Evolutionary conservation across 257 asterid genomes (phyloP).

Genomic region (Nicotiana sylvestris): DNA sequence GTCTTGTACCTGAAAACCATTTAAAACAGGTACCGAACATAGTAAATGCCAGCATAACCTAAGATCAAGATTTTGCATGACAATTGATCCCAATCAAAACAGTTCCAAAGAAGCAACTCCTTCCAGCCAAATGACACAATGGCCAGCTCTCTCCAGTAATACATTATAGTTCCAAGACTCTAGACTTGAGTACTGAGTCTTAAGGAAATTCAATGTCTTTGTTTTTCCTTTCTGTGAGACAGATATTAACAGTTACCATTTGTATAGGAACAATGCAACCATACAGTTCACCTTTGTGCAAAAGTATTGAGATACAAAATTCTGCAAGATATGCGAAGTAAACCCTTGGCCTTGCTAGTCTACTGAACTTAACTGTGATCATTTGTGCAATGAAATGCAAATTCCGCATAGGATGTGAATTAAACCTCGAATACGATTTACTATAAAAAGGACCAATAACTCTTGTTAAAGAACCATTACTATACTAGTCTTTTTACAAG

Average conservation of each 20-base stretch:
- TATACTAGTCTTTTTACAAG: no score
- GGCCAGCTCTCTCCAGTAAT: neutral
- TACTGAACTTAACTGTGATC: neutral
- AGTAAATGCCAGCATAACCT: neutral
- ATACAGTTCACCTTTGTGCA: neutral
- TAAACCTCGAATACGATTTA: neutral
- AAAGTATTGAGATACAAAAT: neutral
- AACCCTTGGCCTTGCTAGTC: neutral
- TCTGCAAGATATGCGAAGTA: neutral
- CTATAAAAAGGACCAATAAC: neutral
- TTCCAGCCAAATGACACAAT: neutral
- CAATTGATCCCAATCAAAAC: neutral
- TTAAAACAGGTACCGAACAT: neutral
- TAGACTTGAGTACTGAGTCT: neutral
- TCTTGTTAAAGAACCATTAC: neutral
- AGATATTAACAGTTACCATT: neutral
- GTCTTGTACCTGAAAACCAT: slow-evolving; percentile 63
- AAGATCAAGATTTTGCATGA: neutral
- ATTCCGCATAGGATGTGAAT: neutral
- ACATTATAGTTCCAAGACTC: neutral
- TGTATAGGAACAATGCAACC: neutral
- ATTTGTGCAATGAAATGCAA: neutral
- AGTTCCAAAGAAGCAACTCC: neutral
- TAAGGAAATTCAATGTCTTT: neutral
- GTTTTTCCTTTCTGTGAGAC: neutral